Base-by-base conservation (phyloP, 139 green algal species). In the Chlorella vulgaris region DNA sequence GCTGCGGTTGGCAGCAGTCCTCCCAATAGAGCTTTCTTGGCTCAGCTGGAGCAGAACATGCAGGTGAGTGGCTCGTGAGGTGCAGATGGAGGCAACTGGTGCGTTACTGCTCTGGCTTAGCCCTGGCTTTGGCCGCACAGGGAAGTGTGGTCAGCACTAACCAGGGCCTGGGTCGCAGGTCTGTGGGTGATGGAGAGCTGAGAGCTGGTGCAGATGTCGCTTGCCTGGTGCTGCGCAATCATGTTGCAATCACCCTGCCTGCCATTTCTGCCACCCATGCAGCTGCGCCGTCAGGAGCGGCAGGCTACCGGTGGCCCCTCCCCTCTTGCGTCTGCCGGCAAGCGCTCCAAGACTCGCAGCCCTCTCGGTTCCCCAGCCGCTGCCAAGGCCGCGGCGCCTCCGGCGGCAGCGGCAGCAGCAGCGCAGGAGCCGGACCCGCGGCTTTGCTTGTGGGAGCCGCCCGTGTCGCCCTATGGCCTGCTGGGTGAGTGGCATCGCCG, bases 391-490 rank as follows among this genome's bases (percentile, higher is more conserved):
- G 38, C 3, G 26, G 35, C 26, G 67, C 39, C 15, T 39, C 69
- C n/a, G 38, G 13, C 3, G 42, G 69, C 26, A 26, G 8, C 33
- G 31, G 29, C 26, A n/a, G 73, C 51, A 1, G 43, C 60, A 39
- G 38, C 31, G n/a, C 61, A 28, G 13, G 76, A 78, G 42, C 68
- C 78, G 0, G 85, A 91, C 74, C 86, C 84, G 4, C 81, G 86
- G 35, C 35, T 87, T 36, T 61, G 76, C 68, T 38, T 77, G 7
- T 97, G 93, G 93, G 65, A 78, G 29, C 93, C 94, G 22, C 94
- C 94, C 3, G 82, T 81, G 19, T 93, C 86, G 36, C 91, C 94
- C 7, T 95, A 84, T 74, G 91, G 91, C 15, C 81, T 97, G 60
- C 80, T 97, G 4, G 77, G 77, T 83, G 65, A 58, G 47, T 15